These are phyloP conservation scores for Persicaria tinctoria DNA, from an alignment of 148 eudicot genomes.

Conservation along the genomic window DNA sequence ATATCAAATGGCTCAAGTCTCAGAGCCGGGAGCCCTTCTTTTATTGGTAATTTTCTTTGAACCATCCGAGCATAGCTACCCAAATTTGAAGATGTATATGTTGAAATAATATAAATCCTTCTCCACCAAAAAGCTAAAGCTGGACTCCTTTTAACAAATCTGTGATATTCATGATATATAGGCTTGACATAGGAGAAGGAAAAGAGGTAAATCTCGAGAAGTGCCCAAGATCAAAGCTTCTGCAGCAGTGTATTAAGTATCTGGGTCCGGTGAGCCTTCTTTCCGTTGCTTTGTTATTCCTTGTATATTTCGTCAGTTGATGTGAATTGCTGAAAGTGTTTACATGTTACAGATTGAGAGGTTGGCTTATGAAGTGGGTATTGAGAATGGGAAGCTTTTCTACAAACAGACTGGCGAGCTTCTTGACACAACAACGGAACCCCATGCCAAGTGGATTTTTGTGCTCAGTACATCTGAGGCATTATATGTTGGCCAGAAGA, in stretches of 20 bases:
- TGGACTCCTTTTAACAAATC: background rate
- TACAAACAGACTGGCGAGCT: conserved; percentile 54
- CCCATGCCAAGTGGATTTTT: conserved; percentile 83
- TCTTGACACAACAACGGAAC: conserved; percentile 51
- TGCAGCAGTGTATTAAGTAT: conserved; percentile 61
- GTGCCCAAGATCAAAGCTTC: conserved; percentile 54
- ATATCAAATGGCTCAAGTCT: conserved; percentile 27
- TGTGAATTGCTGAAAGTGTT: background rate
- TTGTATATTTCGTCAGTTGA: background rate
- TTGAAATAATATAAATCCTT: background rate
- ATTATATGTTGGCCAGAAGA: conserved; percentile 82
- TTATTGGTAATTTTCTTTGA: conserved; percentile 38
- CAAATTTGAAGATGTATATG: background rate
- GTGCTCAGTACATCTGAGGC: conserved; percentile 79
- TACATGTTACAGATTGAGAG: conserved; percentile 62
- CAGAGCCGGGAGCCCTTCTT: conserved; percentile 41
- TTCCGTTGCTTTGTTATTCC: conserved; percentile 12
- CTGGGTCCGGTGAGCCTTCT: conserved; percentile 45
- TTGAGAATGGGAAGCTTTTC: conserved; percentile 61
- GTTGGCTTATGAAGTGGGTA: conserved; percentile 61
- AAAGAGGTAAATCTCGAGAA: conserved; percentile 46
- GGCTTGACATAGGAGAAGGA: conserved; percentile 73
- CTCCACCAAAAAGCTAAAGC: background rate
- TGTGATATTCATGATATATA: conserved; percentile 19
- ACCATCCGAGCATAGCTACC: background rate